A percentile compares a stretch with the other conserved stretches of the same genome.
Evolutionary conservation across 345 rosid genomes (phyloP).

Genomic region (Eucalyptus melliodora): DNA sequence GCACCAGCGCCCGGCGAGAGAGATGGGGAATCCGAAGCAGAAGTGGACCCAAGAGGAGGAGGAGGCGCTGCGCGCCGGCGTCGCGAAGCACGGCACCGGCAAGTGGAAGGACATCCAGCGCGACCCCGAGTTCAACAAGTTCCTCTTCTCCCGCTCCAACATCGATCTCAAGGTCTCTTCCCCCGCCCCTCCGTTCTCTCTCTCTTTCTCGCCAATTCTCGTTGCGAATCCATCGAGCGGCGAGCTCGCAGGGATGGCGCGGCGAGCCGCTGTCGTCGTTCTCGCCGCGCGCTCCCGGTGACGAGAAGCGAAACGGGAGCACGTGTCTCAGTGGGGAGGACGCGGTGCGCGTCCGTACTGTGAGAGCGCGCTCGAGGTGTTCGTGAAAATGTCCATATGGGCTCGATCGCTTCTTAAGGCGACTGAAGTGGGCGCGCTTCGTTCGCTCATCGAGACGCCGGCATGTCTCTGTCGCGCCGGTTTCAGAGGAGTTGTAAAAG

Average conservation of each 20-base stretch:
- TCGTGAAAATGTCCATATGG: background rate
- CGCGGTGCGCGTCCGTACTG: too few species aligned
- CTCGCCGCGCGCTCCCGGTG: background rate
- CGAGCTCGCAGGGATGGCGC: background rate
- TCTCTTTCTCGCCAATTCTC: background rate
- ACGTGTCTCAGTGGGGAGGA: background rate
- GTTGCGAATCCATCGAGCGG: background rate
- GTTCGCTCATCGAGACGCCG: background rate
- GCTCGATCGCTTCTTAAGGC: background rate
- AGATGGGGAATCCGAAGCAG: constrained; percentile 60
- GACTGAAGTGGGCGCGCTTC: background rate
- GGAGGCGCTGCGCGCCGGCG: constrained; percentile 57
- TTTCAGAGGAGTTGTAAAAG: background rate
- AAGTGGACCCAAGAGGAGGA: constrained; percentile 78
- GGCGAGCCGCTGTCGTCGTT: background rate
- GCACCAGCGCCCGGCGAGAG: background rate
- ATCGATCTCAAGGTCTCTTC: constrained; percentile 64
- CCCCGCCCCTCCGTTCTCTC: background rate
- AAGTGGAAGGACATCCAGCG: constrained; percentile 59
- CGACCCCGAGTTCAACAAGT: constrained; percentile 54
- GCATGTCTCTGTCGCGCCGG: background rate
- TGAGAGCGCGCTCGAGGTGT: background rate
- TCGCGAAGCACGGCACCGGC: constrained; percentile 63
- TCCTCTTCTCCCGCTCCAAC: constrained; percentile 52
- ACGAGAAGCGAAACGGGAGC: background rate